Conservation (phyloP, 768 basidiomycete genomes). For the Saitozyma podzolica region DNA sequence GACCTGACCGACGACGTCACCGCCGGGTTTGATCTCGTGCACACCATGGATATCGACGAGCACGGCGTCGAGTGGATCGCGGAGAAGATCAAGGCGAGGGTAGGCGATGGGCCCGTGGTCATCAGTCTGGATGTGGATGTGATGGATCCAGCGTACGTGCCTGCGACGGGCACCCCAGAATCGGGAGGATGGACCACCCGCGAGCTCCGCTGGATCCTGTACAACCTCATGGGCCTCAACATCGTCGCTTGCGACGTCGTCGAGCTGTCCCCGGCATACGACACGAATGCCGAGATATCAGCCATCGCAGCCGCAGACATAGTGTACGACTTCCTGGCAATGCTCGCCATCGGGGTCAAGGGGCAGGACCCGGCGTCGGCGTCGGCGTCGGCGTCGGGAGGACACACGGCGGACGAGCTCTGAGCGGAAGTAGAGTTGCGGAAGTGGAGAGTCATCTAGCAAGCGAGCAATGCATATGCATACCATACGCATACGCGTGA, state of each 20-base stretch:
- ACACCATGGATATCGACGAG: constrained; percentile 81
- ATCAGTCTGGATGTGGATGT: constrained; percentile 55
- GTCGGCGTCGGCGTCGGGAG: no score
- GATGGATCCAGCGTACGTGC: constrained; percentile 42
- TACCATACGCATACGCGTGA: no score
- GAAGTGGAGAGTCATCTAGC: no score
- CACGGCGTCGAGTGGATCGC: constrained; percentile 70
- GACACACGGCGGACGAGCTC: neutral
- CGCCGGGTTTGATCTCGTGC: constrained; percentile 76
- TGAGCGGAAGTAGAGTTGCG: no score
- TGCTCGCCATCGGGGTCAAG: constrained; percentile 32
- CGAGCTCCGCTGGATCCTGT: constrained; percentile 43
- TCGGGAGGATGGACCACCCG: constrained; percentile 45
- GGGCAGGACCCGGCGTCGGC: no score
- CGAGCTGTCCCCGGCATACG: constrained; percentile 46
- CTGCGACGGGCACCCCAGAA: constrained; percentile 45
- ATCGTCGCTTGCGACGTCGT: constrained; percentile 46
- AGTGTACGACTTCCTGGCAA: constrained; percentile 42
- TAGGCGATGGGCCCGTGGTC: constrained; percentile 75
- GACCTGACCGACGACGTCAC: constrained; percentile 70
- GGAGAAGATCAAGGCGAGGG: constrained; percentile 66
- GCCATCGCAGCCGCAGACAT: constrained; percentile 42
- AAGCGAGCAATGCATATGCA: no score
- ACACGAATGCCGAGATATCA: constrained; percentile 43
- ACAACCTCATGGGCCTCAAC: constrained; percentile 44